A percentile compares a stretch with the other conserved stretches of the same genome.
These are phyloP conservation scores for Amaranthus cruentus DNA, from an alignment of 148 eudicot species.

Conservation along the genomic window DNA sequence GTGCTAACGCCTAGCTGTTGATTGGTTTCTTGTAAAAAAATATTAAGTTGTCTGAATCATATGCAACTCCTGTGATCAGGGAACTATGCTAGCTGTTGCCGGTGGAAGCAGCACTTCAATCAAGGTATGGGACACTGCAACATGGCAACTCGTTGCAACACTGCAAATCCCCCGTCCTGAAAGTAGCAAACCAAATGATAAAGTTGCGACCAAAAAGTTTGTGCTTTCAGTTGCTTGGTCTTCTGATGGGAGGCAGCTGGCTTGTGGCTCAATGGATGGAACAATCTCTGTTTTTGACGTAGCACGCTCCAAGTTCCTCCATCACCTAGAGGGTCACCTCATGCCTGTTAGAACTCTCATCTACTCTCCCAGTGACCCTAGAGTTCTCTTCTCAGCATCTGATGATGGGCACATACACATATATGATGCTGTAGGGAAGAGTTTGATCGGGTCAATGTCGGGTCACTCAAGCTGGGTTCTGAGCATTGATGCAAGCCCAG, in stretches of 20 bases:
- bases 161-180: constrained; percentile 77
- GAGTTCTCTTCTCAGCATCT: constrained; percentile 74
- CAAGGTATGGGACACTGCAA: constrained; percentile 88
- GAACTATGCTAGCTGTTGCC: constrained; percentile 85
- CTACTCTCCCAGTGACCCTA: constrained; percentile 57
- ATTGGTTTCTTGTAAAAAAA: too few relatives aligned
- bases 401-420: constrained; percentile 81
- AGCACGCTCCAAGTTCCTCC: constrained; percentile 62
- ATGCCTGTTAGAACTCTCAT: constrained; percentile 86
- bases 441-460: constrained; percentile 67
- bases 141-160: constrained; percentile 69
- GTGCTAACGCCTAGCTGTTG: too few relatives aligned
- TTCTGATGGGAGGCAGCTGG: constrained; percentile 65
- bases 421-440: constrained; percentile 83
- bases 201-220: constrained; percentile 68
- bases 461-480: constrained; percentile 92
- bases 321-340: constrained; percentile 86
- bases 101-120: constrained; percentile 94
- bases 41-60: neutral
- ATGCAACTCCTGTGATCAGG: constrained; percentile 37
- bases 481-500: constrained; percentile 82
- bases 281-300: constrained; percentile 85
- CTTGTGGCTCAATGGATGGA: constrained; percentile 97
- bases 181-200: constrained; percentile 62
- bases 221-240: constrained; percentile 94